Percentiles rank a stretch among this genome's conserved stretches.
phyloP scores from a whole-genome alignment of 176 grass and related monocot species.

The Cymbopogon citratus region DNA sequence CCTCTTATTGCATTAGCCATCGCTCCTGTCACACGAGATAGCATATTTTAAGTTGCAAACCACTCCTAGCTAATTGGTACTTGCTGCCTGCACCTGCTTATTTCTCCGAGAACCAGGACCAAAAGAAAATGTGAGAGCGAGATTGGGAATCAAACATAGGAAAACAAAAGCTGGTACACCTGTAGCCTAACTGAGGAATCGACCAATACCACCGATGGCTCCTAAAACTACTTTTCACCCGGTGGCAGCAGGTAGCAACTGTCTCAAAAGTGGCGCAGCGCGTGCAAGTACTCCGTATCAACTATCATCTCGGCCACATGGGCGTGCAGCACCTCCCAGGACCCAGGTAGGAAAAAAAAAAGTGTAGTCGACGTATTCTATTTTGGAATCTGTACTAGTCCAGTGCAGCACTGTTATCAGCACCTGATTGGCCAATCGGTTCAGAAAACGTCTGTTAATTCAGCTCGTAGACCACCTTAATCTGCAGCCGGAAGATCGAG shows the following conservation, averaged over 20 bases:
- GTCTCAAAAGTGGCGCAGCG: neutral
- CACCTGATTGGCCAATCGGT: too few relatives aligned
- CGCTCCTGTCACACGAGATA: neutral
- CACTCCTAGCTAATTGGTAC: neutral
- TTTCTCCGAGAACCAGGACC: neutral
- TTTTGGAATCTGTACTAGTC: neutral
- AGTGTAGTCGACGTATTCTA: neutral
- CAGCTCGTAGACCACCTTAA: neutral
- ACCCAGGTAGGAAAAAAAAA: neutral
- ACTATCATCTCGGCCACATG: neutral
- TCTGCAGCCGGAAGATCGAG: neutral
- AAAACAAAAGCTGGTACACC: too few relatives aligned
- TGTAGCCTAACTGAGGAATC: too few relatives aligned
- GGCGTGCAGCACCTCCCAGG: neutral
- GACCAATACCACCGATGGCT: too few relatives aligned
- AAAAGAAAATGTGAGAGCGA: neutral
- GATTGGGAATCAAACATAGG: too few relatives aligned
- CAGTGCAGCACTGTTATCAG: neutral
- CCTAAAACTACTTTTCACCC: too few relatives aligned
- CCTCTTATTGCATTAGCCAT: too few relatives aligned
- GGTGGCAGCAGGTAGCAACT: too few relatives aligned
- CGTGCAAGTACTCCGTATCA: neutral
- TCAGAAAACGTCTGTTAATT: neutral
- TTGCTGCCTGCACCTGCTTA: neutral
- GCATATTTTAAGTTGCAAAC: neutral